phyloP scores from a whole-genome alignment of 331 rosid genomes.

The Spiraea crenata region DNA sequence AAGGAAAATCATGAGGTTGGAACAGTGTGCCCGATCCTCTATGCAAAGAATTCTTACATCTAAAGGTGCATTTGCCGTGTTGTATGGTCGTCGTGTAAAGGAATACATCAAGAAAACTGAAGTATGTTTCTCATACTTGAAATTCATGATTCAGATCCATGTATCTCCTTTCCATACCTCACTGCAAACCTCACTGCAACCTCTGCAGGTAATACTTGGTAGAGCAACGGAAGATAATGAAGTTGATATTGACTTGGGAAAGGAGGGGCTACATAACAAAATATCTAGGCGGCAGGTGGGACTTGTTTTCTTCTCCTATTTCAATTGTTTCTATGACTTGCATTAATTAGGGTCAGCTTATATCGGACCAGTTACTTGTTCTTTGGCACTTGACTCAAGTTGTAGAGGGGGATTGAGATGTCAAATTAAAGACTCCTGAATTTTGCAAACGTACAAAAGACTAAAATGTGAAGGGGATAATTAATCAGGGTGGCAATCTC shows the following conservation, averaged over 20 bases:
- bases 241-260: slow-evolving; percentile 81
- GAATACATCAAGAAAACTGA: slow-evolving; percentile 60
- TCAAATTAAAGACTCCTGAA: background rate
- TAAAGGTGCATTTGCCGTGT: slow-evolving; percentile 63
- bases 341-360: slow-evolving; percentile 18
- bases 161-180: slow-evolving; percentile 20
- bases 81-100: slow-evolving; percentile 62
- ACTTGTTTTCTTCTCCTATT: slow-evolving; percentile 8
- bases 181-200: slow-evolving; percentile 21
- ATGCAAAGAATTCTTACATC: slow-evolving; percentile 59
- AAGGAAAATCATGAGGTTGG: slow-evolving; percentile 73
- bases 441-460: background rate
- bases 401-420: background rate
- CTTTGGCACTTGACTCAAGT: background rate
- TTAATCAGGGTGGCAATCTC: background rate
- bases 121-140: slow-evolving; percentile 41
- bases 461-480: background rate
- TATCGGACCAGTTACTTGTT: background rate
- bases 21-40: slow-evolving; percentile 60
- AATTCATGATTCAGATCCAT: background rate
- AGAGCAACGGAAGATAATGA: slow-evolving; percentile 57
- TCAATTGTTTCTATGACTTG: slow-evolving; percentile 19
- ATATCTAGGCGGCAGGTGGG: slow-evolving; percentile 85
- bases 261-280: slow-evolving; percentile 61
- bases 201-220: slow-evolving; percentile 71